Percentiles rank a stretch among this genome's conserved stretches.
phyloP scores from a whole-genome alignment of 2,329 filamentous ascomycete genomes.

The Aurifilum marmelostoma region DNA sequence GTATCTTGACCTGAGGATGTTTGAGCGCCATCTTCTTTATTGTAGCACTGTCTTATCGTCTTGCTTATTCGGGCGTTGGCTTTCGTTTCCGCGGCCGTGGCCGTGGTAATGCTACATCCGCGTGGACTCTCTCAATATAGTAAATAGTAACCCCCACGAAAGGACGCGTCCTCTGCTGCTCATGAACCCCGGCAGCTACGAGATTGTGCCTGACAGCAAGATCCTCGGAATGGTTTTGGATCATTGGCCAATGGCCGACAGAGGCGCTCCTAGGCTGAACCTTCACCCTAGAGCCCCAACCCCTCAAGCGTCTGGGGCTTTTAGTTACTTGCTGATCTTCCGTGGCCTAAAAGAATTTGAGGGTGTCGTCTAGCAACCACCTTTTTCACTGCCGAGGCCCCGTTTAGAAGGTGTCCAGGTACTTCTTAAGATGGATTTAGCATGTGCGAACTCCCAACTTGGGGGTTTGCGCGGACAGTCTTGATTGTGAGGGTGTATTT shows the following conservation, averaged over 20 bases:
- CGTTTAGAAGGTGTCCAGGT: not conserved
- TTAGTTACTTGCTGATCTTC: not conserved
- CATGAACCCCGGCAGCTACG: not conserved
- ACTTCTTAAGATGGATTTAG: not conserved
- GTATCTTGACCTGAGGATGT: no score
- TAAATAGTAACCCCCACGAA: not conserved
- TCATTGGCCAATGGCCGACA: not conserved
- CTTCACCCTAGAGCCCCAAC: not conserved
- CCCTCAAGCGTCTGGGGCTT: not conserved
- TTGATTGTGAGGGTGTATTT: not conserved
- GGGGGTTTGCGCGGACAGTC: not conserved
- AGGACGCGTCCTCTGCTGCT: not conserved
- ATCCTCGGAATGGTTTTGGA: not conserved
- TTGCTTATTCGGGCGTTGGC: not conserved
- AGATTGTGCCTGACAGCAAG: not conserved
- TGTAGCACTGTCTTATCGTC: no score
- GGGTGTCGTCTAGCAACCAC: conserved; percentile 7
- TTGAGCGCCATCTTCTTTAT: no score
- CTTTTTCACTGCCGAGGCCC: conserved; percentile 7
- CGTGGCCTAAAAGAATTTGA: not conserved
- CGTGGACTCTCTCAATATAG: not conserved
- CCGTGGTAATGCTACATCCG: not conserved
- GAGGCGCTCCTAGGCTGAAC: not conserved
- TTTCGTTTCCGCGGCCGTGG: not conserved
- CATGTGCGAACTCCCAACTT: not conserved